phyloP scores from a whole-genome alignment of 768 basidiomycete genomes.

The Leucocoprinus birnbaumii region DNA sequence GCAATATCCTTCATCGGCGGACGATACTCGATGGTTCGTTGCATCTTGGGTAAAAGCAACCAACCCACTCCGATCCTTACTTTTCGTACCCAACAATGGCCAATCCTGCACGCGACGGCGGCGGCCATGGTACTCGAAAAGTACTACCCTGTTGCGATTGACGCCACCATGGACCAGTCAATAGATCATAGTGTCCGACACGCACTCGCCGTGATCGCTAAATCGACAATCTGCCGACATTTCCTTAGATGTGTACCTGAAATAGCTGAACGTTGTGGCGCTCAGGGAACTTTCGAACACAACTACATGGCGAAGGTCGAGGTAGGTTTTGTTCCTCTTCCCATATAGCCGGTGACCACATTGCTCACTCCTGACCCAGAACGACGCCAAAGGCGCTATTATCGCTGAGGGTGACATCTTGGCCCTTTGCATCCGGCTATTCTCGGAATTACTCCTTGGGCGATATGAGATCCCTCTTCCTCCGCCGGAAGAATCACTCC shows the following conservation, averaged over 20 bases:
- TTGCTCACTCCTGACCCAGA: constrained; percentile 19
- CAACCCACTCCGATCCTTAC: constrained; percentile 49
- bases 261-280: constrained; percentile 64
- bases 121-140: constrained; percentile 48
- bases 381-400: constrained; percentile 54
- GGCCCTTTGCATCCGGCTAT: constrained; percentile 51
- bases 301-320: constrained; percentile 58
- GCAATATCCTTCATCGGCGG: constrained; percentile 52
- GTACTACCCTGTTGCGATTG: constrained; percentile 38
- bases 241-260: constrained; percentile 48
- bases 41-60: constrained; percentile 40
- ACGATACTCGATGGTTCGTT: constrained; percentile 56
- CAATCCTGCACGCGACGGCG: constrained; percentile 50
- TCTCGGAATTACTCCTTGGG: constrained; percentile 55
- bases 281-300: constrained; percentile 62
- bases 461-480: constrained; percentile 53
- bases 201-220: constrained; percentile 52
- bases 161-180: constrained; percentile 33
- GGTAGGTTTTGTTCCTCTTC: constrained; percentile 27
- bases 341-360: neutral
- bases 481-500: constrained; percentile 44
- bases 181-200: constrained; percentile 48
- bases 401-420: constrained; percentile 56
- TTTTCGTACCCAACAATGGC: constrained; percentile 66
- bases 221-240: constrained; percentile 53